phyloP scores from a whole-genome alignment of 1,284 basidiomycete genomes.

The Austroboletus niveus region DNA sequence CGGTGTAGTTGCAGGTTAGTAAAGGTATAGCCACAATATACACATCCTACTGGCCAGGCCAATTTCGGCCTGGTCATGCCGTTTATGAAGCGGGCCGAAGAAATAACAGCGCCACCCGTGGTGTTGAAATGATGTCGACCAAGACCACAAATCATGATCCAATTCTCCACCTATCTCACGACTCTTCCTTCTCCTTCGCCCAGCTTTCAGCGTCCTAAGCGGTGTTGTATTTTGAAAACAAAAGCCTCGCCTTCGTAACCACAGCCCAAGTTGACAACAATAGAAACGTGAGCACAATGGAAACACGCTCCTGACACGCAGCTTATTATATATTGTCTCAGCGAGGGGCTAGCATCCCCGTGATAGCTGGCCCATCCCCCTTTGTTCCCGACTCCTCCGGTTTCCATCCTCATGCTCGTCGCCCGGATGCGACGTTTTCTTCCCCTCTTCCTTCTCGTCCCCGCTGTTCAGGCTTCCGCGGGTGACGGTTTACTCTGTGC shows the following conservation, averaged over 20 bases:
- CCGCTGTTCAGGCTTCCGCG: slow-evolving; percentile 42
- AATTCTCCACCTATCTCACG: neutral
- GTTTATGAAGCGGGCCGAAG: neutral
- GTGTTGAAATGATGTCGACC: neutral
- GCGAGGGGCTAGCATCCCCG: slow-evolving; percentile 10
- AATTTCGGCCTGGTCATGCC: neutral
- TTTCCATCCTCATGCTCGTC: slow-evolving; percentile 52
- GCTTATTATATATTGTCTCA: slow-evolving; percentile 12
- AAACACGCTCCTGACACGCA: slow-evolving; percentile 31
- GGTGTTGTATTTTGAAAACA: slow-evolving; percentile 16
- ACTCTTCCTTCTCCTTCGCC: neutral
- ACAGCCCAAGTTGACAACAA: slow-evolving; percentile 28
- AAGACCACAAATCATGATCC: neutral
- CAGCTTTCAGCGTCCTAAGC: neutral
- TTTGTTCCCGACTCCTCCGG: slow-evolving; percentile 14
- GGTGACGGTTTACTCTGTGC: slow-evolving; percentile 57
- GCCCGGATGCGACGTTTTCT: slow-evolving; percentile 65
- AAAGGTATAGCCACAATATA: too few species aligned
- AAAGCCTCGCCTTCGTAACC: slow-evolving; percentile 17
- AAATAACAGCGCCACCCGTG: neutral
- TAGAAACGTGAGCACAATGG: slow-evolving; percentile 33
- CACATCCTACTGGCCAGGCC: too few species aligned
- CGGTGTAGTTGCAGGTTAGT: too few species aligned
- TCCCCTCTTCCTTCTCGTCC: slow-evolving; percentile 42
- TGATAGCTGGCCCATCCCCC: slow-evolving; percentile 32